These are phyloP conservation scores for Vitis hybrid DNA, from an alignment of 177 flowering plant genomes.

Conservation along the genomic window DNA sequence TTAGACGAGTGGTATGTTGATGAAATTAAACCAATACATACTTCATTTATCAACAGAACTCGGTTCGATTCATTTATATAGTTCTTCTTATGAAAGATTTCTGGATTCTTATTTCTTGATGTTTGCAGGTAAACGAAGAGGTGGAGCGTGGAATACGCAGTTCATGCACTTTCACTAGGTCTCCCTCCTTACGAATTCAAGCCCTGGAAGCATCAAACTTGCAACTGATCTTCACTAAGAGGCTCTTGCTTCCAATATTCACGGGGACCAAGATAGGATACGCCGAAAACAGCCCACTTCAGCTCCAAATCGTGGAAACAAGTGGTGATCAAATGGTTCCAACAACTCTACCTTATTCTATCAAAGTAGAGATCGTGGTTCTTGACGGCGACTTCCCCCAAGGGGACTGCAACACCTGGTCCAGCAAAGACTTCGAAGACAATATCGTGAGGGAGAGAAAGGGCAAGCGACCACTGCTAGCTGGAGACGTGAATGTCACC, in stretches of 20 bases:
- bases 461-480: constrained; percentile 67
- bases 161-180: constrained; percentile 16
- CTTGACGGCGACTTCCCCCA: constrained; percentile 66
- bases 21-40: no score
- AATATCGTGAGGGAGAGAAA: constrained; percentile 55
- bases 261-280: constrained; percentile 58
- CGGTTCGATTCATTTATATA: no score
- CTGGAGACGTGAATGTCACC: constrained; percentile 53
- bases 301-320: constrained; percentile 40
- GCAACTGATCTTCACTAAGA: constrained; percentile 43
- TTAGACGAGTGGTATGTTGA: constrained; percentile 67
- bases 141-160: constrained; percentile 35
- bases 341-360: constrained; percentile 24
- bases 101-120: background rate
- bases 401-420: constrained; percentile 43
- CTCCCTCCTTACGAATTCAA: constrained; percentile 50
- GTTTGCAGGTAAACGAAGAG: constrained; percentile 64
- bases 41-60: no score
- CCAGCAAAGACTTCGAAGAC: constrained; percentile 43
- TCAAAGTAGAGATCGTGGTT: constrained; percentile 62
- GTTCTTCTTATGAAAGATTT: background rate
- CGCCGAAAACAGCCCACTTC: constrained; percentile 37
- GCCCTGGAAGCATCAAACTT: constrained; percentile 42
- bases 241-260: constrained; percentile 57
- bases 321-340: constrained; percentile 16